These are phyloP conservation scores for Mortierella sp. DNA, from an alignment of 371 early-diverging fungal genomes.

Conservation along the genomic window DNA sequence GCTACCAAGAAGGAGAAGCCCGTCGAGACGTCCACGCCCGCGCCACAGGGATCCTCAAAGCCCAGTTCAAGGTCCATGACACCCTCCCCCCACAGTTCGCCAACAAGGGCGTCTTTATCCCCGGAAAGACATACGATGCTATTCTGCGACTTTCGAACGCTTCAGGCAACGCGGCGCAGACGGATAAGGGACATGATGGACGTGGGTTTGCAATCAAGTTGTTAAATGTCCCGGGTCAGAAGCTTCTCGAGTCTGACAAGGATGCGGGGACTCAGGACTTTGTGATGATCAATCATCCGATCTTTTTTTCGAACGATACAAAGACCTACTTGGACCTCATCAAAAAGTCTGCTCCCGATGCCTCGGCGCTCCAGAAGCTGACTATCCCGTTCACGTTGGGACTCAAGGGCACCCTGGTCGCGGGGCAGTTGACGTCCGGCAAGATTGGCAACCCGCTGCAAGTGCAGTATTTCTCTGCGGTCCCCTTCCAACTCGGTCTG, in stretches of 20 bases:
- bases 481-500: constrained; percentile 41
- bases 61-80: constrained; percentile 38
- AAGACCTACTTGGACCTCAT: constrained; percentile 25
- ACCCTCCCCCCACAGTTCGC: constrained; percentile 32
- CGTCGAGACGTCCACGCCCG: constrained; percentile 47
- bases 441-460: constrained; percentile 41
- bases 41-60: constrained; percentile 42
- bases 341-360: constrained; percentile 14
- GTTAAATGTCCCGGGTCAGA: constrained; percentile 35
- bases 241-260: constrained; percentile 43
- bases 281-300: constrained; percentile 42
- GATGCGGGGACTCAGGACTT: constrained; percentile 49
- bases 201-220: constrained; percentile 49
- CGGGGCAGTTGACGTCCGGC: constrained; percentile 7
- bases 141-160: constrained; percentile 43
- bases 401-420: constrained; percentile 29
- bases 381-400: constrained; percentile 38
- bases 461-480: constrained; percentile 39
- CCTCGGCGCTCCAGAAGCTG: constrained; percentile 19
- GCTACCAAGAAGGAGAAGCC: constrained; percentile 22
- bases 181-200: constrained; percentile 22
- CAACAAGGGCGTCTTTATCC: constrained; percentile 43
- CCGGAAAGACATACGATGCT: constrained; percentile 46
- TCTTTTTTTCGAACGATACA: constrained; percentile 39
- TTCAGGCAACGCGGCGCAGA: constrained; percentile 16